These are phyloP conservation scores for Platanthera zijinensis DNA, from an alignment of 106 monocot species.

Conservation along the genomic window DNA sequence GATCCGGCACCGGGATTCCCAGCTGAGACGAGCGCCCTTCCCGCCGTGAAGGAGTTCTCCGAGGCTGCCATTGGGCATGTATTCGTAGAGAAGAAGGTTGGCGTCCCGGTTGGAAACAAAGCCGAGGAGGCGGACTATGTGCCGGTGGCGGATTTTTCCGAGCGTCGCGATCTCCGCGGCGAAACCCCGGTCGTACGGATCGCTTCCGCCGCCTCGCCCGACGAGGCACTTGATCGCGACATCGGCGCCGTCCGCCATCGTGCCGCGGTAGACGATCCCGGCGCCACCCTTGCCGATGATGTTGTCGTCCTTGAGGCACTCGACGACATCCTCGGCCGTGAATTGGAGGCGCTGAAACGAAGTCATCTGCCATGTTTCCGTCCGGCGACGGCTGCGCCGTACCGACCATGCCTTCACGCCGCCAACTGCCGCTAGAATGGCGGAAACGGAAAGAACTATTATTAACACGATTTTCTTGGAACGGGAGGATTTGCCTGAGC, in stretches of 20 bases:
- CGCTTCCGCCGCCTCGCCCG: slow-evolving; percentile 23
- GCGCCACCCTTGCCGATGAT: slow-evolving; percentile 93
- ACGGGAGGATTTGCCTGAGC: background rate
- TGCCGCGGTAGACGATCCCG: slow-evolving; percentile 77
- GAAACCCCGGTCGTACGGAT: slow-evolving; percentile 70
- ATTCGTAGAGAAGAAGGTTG: slow-evolving; percentile 84
- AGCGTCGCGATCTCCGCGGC: slow-evolving; percentile 83
- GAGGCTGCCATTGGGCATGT: slow-evolving; percentile 86
- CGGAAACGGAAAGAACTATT: slow-evolving; percentile 1
- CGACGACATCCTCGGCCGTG: slow-evolving; percentile 52
- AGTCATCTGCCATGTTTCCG: slow-evolving; percentile 58
- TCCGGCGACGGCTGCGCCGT: slow-evolving; percentile 10
- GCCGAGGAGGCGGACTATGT: slow-evolving; percentile 77
- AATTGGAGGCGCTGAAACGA: slow-evolving; percentile 77
- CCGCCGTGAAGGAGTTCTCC: slow-evolving; percentile 87
- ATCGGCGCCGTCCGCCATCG: slow-evolving; percentile 44
- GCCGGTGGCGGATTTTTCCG: slow-evolving; percentile 78
- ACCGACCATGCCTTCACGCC: slow-evolving; percentile 8
- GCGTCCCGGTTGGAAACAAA: slow-evolving; percentile 70
- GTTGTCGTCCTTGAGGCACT: slow-evolving; percentile 87
- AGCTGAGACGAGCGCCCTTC: slow-evolving; percentile 75
- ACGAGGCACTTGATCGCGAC: slow-evolving; percentile 75
- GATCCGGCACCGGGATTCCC: slow-evolving; percentile 59
- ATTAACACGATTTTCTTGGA: slow-evolving; percentile 17
- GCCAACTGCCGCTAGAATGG: slow-evolving; percentile 1